These are phyloP conservation scores for Hamigera avellanea DNA, from an alignment of 495 filamentous ascomycete genomes.

Conservation along the genomic window DNA sequence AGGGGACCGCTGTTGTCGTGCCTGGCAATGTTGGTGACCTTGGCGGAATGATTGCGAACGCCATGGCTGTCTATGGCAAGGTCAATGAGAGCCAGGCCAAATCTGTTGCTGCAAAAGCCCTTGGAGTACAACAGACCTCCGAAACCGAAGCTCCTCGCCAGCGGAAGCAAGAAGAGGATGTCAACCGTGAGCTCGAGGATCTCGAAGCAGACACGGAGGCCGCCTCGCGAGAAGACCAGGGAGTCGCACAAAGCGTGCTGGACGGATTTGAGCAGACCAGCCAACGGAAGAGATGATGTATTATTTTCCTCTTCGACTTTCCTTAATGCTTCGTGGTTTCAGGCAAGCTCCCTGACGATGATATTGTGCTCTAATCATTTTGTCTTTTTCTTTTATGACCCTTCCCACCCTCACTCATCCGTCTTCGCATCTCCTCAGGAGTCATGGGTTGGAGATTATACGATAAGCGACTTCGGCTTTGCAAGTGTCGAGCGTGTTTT, in stretches of 20 bases:
- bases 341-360: no score
- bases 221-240: slow-evolving; percentile 10
- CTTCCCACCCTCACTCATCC: not conserved
- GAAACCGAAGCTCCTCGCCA: not conserved
- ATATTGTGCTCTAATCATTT: no score
- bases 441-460: not conserved
- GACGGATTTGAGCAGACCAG: slow-evolving; percentile 42
- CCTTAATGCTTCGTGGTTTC: not conserved
- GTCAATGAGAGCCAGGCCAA: slow-evolving; percentile 76
- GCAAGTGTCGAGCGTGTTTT: no score
- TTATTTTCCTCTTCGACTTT: not conserved
- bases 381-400: not conserved
- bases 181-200: slow-evolving; percentile 6
- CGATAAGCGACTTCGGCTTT: not conserved
- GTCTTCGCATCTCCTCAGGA: slow-evolving; percentile 1
- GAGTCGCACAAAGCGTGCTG: slow-evolving; percentile 38
- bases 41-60: slow-evolving; percentile 91
- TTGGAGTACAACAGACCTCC: slow-evolving; percentile 16
- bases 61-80: slow-evolving; percentile 91
- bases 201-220: slow-evolving; percentile 7
- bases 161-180: slow-evolving; percentile 9
- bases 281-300: slow-evolving; percentile 24
- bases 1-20: slow-evolving; percentile 88
- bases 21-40: slow-evolving; percentile 98
- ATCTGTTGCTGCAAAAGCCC: slow-evolving; percentile 44